Conservation (phyloP, 1,284 basidiomycete genomes). For the Sutorius eximius region DNA sequence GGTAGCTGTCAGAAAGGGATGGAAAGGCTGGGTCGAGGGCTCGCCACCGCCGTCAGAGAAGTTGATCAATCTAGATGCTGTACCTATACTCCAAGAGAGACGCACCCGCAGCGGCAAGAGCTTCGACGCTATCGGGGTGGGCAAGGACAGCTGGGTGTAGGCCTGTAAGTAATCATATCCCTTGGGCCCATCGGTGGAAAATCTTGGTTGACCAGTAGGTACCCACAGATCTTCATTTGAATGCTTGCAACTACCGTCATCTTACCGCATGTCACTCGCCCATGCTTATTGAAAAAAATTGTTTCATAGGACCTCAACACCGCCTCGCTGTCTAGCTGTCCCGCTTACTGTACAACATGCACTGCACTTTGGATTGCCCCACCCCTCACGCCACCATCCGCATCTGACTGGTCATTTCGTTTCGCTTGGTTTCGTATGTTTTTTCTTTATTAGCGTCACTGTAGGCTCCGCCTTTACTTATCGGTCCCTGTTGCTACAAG, state of each 20-base stretch:
- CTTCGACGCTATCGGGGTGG: slow-evolving; percentile 69
- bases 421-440: slow-evolving; percentile 24
- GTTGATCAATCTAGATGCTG: slow-evolving; percentile 73
- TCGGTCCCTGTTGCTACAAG: slow-evolving; percentile 32
- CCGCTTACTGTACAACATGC: slow-evolving; percentile 30
- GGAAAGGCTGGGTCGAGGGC: slow-evolving; percentile 85
- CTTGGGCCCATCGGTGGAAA: slow-evolving; percentile 27
- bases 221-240: slow-evolving; percentile 3
- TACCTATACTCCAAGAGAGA: slow-evolving; percentile 59
- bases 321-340: slow-evolving; percentile 20
- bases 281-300: slow-evolving; percentile 15
- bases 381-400: slow-evolving; percentile 12
- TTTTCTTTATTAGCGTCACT: slow-evolving; percentile 30
- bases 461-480: slow-evolving; percentile 32
- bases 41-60: slow-evolving; percentile 77
- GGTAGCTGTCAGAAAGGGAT: slow-evolving; percentile 70
- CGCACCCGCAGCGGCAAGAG: slow-evolving; percentile 76
- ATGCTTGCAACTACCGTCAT: slow-evolving; percentile 1
- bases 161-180: slow-evolving; percentile 24
- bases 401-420: slow-evolving; percentile 26
- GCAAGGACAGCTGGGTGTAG: slow-evolving; percentile 53
- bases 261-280: background rate
- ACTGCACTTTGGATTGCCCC: slow-evolving; percentile 22
- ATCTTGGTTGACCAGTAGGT: slow-evolving; percentile 17
- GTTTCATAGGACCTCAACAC: slow-evolving; percentile 13